Evolutionary conservation across 163 green algal species (phyloP).

Genomic region (Scenedesmus sp.): DNA sequence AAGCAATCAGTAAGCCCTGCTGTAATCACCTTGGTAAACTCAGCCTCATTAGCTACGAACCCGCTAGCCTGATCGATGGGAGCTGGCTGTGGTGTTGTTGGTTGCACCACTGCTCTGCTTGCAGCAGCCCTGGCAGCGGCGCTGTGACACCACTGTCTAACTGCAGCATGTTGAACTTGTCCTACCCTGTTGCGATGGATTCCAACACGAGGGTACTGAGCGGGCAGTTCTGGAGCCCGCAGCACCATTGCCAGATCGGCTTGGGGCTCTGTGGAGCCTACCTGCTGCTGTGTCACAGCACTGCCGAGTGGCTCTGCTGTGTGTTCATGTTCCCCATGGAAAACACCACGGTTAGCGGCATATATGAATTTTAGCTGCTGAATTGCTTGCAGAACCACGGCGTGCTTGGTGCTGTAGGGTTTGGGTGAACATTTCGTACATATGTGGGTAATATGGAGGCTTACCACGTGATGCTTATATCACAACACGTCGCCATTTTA

Average conservation of each 20-base stretch:
- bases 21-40: background rate
- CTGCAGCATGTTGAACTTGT: background rate
- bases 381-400: background rate
- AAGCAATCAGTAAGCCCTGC: background rate
- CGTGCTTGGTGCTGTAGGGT: background rate
- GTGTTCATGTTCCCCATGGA: no score
- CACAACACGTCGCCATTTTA: no score
- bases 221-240: background rate
- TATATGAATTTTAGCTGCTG: no score
- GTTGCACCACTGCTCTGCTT: background rate
- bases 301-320: background rate
- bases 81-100: constrained; percentile 14
- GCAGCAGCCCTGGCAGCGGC: background rate
- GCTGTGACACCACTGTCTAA: background rate
- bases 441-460: background rate
- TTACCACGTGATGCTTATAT: no score
- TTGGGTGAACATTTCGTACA: background rate
- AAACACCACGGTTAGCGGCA: no score
- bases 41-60: constrained; percentile 20
- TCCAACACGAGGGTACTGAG: no score
- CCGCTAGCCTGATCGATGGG: background rate
- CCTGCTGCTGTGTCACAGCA: constrained; percentile 1
- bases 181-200: background rate
- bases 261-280: background rate
- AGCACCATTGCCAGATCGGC: constrained; percentile 2